These are phyloP conservation scores for Exophiala sp. DNA, from an alignment of 2,329 filamentous ascomycete species.

Conservation along the genomic window DNA sequence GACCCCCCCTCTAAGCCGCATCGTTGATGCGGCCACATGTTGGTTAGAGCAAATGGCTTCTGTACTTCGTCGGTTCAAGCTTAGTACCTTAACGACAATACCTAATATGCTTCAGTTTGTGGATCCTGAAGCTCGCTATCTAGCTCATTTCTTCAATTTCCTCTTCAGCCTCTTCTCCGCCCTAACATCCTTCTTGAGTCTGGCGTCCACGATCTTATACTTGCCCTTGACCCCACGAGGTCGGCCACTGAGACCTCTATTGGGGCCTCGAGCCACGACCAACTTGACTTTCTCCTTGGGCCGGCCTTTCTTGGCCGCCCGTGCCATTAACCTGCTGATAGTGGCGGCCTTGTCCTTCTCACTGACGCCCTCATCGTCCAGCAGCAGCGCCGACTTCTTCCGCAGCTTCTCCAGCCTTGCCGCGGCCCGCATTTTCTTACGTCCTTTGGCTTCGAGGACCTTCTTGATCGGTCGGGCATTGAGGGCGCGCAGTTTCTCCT, in stretches of 20 bases:
- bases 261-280: constrained; percentile 78
- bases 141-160: constrained; percentile 52
- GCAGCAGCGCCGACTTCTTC: constrained; percentile 90
- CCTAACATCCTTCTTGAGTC: constrained; percentile 93
- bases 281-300: constrained; percentile 75
- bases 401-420: constrained; percentile 87
- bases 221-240: constrained; percentile 89
- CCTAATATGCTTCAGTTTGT: neutral
- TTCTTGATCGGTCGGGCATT: constrained; percentile 99
- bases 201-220: constrained; percentile 93
- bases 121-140: too few species aligned
- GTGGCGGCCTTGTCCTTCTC: constrained; percentile 91
- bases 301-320: constrained; percentile 64
- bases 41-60: too few species aligned
- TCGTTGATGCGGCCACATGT: too few species aligned
- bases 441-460: constrained; percentile 88
- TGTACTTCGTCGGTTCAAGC: too few species aligned
- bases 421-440: constrained; percentile 94
- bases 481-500: constrained; percentile 84
- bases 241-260: constrained; percentile 77
- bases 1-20: neutral
- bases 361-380: constrained; percentile 83
- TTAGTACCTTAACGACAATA: too few species aligned
- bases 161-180: constrained; percentile 76
- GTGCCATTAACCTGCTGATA: constrained; percentile 74